A percentile compares a stretch with the other conserved stretches of the same genome.
These are phyloP conservation scores for Aeschynomene evenia DNA, from an alignment of 306 rosid genomes.

Conservation along the genomic window DNA sequence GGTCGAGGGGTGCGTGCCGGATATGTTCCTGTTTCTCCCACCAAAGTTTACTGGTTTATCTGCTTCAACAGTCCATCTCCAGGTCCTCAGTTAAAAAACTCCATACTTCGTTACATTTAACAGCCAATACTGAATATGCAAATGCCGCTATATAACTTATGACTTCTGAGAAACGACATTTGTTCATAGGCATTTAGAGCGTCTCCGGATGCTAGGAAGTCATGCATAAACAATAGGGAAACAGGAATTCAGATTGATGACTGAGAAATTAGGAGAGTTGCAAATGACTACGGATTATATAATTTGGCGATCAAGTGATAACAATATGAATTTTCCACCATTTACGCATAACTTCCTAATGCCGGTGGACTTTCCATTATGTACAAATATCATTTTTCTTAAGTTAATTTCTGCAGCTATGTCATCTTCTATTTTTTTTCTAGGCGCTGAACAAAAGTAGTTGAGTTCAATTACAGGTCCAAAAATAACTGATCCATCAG, in stretches of 20 bases:
- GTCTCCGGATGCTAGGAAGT: too few species aligned
- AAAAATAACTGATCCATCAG: conserved; percentile 50
- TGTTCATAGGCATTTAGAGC: too few species aligned
- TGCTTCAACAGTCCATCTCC: conserved; percentile 81
- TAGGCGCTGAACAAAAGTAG: neutral
- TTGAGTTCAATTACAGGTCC: conserved; percentile 54
- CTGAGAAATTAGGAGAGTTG: too few species aligned
- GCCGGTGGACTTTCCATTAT: too few species aligned
- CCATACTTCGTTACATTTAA: neutral
- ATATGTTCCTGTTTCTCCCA: conserved; percentile 77
- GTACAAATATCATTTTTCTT: too few species aligned
- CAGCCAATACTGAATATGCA: neutral
- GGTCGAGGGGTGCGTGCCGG: conserved; percentile 86
- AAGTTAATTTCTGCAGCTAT: neutral
- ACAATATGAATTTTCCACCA: too few species aligned
- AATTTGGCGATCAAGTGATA: too few species aligned
- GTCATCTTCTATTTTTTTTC: neutral
- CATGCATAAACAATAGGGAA: too few species aligned
- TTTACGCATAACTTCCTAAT: too few species aligned
- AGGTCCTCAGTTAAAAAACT: conserved; percentile 39
- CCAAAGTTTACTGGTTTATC: conserved; percentile 93
- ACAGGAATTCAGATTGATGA: too few species aligned
- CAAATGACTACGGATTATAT: too few species aligned
- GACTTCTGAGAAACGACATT: too few species aligned
- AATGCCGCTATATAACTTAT: neutral